Evolutionary conservation across 2,329 filamentous ascomycete genomes (phyloP), one percentile per base, ranked within the genome.

Genomic region (Grosmannia clavigera): DNA sequence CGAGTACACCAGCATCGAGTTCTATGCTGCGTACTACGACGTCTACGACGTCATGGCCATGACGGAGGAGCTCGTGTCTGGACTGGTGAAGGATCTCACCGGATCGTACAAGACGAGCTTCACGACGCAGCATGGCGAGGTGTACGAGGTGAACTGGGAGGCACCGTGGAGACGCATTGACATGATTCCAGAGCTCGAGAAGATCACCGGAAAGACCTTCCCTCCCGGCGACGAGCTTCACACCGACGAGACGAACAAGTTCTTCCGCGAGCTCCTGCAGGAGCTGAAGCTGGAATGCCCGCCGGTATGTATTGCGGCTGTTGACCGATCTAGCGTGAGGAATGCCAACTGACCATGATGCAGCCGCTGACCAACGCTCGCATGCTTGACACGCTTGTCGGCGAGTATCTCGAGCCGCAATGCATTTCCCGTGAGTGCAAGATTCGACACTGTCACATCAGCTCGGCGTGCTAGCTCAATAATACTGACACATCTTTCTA

Each of bases 1-100:
- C 48, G 94, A 99, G 72, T 99, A 99, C 78, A 99, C 94, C 52
- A 95, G 90, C 31, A 90, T 90, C 73, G 94, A 99, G 74, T 97
- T 97, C 76, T 99, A 99, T 76, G 86, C 88, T 82, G 92, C 94
- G 3, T 97, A 91, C 66, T 88, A 87, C 60, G 91, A 96, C 73
- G 84, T 96, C 66, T 88, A 95, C 73, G 94, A 97, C 70, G 78
- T 96, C 62, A 90, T 95, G 87, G 78, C 88, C 62, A 81, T 90
- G 69, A 97, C 94, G 1, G 94, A 99, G 74, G 92, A 96, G 70
- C 86, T 99, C 35, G 87, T 99, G 55, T 92, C 90, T 38, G 83
- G 86, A 50, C 81, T 97, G 6, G 92, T 96, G 70, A 92, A 95
- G 82, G 81, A 90, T 65, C 76, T 97, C 60, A 94, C 89, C 19